These are phyloP conservation scores for Aspergillus carlsbadensis DNA, from an alignment of 495 filamentous ascomycete genomes.

Conservation along the genomic window DNA sequence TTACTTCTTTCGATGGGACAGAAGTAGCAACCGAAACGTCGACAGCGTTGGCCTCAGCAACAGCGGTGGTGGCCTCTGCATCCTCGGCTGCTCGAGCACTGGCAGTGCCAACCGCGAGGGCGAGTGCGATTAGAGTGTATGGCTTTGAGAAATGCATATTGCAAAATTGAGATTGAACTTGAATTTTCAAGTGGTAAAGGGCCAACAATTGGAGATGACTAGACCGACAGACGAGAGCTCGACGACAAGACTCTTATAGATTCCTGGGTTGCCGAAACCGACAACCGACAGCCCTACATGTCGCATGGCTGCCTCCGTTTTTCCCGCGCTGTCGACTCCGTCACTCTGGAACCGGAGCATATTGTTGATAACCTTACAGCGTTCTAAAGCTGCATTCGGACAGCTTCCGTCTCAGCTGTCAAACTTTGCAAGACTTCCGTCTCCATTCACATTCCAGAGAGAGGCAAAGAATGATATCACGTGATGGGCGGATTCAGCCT, in stretches of 20 bases:
- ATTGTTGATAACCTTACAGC: neutral
- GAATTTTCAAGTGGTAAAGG: neutral
- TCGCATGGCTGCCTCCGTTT: too few relatives aligned
- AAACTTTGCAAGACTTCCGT: neutral
- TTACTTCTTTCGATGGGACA: neutral
- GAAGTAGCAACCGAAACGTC: neutral
- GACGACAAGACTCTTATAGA: too few relatives aligned
- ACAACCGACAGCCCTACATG: too few relatives aligned
- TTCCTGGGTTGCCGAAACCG: too few relatives aligned
- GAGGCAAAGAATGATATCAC: slow-evolving; percentile 8
- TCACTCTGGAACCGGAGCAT: slow-evolving; percentile 2
- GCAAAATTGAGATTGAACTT: neutral
- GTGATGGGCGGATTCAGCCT: slow-evolving; percentile 9
- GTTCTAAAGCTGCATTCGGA: slow-evolving; percentile 7
- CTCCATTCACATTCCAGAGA: slow-evolving; percentile 8
- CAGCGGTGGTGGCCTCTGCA: neutral
- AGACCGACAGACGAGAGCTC: too few relatives aligned
- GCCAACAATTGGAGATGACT: neutral
- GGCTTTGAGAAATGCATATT: slow-evolving; percentile 23
- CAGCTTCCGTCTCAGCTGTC: neutral
- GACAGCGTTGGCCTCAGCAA: neutral
- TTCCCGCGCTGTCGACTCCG: neutral
- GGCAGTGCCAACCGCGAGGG: slow-evolving; percentile 21
- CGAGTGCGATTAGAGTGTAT: slow-evolving; percentile 15
- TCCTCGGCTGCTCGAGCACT: slow-evolving; percentile 6